Base-by-base conservation (phyloP, 176 grass and related monocot genomes). In the Eragrostis curvula region DNA sequence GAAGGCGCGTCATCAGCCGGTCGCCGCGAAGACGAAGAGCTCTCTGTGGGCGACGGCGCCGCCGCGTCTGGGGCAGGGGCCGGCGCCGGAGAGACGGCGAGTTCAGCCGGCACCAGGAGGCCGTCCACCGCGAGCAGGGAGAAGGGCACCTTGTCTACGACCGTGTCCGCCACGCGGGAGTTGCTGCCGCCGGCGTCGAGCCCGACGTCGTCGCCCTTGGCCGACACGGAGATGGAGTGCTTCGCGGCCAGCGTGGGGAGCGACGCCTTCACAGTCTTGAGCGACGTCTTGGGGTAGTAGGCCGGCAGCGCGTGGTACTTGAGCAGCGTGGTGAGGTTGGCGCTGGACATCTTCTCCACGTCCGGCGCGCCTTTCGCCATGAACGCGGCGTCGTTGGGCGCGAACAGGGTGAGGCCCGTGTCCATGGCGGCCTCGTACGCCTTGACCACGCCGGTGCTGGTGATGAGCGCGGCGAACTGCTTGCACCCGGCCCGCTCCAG, bases 401-500 rank as follows among this genome's bases (percentile, higher is more conserved):
- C 96, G 56, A 98, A 95, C 21, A 98, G 79, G 21, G 96, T 98
- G 59, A 98, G 85, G 18, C 96, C 96, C 30, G 84, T 86, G 20
- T 85, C 82, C 96, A 98, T 98, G 30, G 93, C 92, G 1, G 59
- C 58, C 85, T 95, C 86, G 84, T 91, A 95, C 39, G 83, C 72
- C 88, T 86, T 85, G 64, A 98, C 74, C 82, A 98, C 93, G 20
- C 96, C 92, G 42, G 96, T 74, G 24, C 62, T 71, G 4, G 82
- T 46, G 5, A 93, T 17, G 23, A 98, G 93, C 7, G 79, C 67
- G 14, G 96, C 90, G 75, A 98, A 98, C 12, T 69, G 65, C 85
- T 98, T 98, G 85, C 96, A 98, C 0, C 96, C 96, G 59, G 96
- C 96, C 44, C 87, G 91, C 75, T 98, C 93, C 17, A 98, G 93